phyloP scores from a whole-genome alignment of 768 basidiomycete species.

The Myochromella boudieri region DNA sequence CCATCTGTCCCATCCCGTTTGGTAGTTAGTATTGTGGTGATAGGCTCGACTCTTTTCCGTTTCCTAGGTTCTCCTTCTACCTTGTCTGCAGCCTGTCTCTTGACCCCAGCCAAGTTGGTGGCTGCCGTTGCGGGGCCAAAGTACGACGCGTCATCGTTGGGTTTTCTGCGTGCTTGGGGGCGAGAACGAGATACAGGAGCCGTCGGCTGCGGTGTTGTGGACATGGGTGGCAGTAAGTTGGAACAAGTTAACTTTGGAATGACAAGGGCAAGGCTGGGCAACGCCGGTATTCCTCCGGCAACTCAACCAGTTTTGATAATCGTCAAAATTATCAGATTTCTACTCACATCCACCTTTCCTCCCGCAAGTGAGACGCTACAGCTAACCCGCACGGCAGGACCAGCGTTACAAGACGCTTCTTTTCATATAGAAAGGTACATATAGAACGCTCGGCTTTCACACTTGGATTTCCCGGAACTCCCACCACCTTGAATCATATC shows the following conservation, averaged over 20 bases:
- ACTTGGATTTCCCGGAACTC: too few species aligned
- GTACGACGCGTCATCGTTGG: conserved; percentile 71
- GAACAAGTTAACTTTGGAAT: too few species aligned
- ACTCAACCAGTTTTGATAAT: conserved; percentile 3
- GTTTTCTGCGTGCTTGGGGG: conserved; percentile 61
- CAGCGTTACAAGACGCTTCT: neutral
- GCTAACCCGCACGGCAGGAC: neutral
- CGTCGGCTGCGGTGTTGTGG: conserved; percentile 35
- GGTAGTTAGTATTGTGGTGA: conserved; percentile 21
- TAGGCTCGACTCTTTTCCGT: conserved; percentile 64
- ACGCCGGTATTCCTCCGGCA: conserved; percentile 16
- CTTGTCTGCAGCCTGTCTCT: conserved; percentile 67
- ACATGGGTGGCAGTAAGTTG: conserved; percentile 6
- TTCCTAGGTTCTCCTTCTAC: conserved; percentile 78
- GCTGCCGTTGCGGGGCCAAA: conserved; percentile 51
- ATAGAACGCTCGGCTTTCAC: too few species aligned
- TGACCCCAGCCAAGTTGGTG: conserved; percentile 45
- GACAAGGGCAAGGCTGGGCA: too few species aligned
- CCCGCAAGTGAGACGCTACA: neutral
- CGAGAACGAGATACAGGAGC: conserved; percentile 57
- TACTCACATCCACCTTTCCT: conserved; percentile 5
- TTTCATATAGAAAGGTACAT: too few species aligned
- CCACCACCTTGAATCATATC: too few species aligned
- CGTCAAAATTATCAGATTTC: conserved; percentile 9
- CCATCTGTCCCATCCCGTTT: conserved; percentile 35